phyloP scores from a whole-genome alignment of 208 protist genomes.

The Leishmania arabica region DNA sequence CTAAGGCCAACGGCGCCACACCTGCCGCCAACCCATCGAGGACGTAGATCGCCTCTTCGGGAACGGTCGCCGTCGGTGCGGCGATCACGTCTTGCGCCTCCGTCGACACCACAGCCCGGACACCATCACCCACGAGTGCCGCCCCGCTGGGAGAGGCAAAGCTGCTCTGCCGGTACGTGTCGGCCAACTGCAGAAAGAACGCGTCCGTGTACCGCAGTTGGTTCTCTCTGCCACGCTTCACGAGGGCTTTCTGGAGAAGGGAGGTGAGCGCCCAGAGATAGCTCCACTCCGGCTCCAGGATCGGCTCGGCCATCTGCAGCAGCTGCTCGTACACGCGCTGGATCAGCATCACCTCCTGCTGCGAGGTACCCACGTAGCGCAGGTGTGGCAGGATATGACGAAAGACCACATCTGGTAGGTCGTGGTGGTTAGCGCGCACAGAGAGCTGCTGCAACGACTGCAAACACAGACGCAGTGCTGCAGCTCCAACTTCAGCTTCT shows the following conservation, averaged over 20 bases:
- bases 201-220: constrained; percentile 63
- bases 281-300: constrained; percentile 57
- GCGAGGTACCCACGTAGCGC: constrained; percentile 41
- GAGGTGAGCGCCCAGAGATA: constrained; percentile 58
- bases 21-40: constrained; percentile 54
- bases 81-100: constrained; percentile 35
- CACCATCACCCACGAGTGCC: constrained; percentile 29
- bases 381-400: constrained; percentile 54
- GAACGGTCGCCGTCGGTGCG: constrained; percentile 5
- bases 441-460: constrained; percentile 32
- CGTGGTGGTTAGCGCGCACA: constrained; percentile 10
- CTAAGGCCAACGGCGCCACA: constrained; percentile 48
- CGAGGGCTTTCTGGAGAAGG: constrained; percentile 54
- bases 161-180: constrained; percentile 33
- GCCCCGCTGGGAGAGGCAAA: constrained; percentile 25
- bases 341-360: constrained; percentile 67
- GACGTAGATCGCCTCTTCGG: constrained; percentile 43
- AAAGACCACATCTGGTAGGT: constrained; percentile 44
- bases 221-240: constrained; percentile 38
- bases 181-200: constrained; percentile 69
- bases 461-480: constrained; percentile 29
- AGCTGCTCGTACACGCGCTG: constrained; percentile 61
- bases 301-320: constrained; percentile 41
- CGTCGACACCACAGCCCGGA: constrained; percentile 42
- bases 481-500: not conserved